A percentile compares a stretch with the other conserved stretches of the same genome.
Conservation (phyloP, 164 flowering plant genomes). For the Euptelea pleiosperma region DNA sequence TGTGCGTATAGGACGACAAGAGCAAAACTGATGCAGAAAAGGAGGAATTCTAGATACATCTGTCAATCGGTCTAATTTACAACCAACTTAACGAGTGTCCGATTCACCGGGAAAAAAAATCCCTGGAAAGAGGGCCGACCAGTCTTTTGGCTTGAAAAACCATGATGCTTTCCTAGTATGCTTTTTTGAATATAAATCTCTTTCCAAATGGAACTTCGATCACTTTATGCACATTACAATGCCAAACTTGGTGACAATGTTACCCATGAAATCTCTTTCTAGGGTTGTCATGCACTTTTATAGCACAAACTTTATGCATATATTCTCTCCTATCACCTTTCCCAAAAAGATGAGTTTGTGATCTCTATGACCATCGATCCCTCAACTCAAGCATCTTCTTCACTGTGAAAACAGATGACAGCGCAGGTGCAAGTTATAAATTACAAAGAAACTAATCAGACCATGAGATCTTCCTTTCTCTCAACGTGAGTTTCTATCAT, state of each 20-base stretch:
- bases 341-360: constrained; percentile 16
- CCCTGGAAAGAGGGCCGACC: no score
- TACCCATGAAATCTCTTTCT: constrained; percentile 20
- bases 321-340: constrained; percentile 41
- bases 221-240: constrained; percentile 30
- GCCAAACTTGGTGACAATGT: constrained; percentile 16
- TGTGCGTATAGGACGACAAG: no score
- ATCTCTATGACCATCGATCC: not conserved
- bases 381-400: not conserved
- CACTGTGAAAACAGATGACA: not conserved
- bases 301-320: constrained; percentile 35
- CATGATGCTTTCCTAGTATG: constrained; percentile 14
- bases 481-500: no score
- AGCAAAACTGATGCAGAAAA: no score
- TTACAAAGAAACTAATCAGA: not conserved
- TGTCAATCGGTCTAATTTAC: no score
- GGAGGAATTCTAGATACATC: no score
- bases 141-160: constrained; percentile 10
- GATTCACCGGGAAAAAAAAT: no score
- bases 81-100: no score
- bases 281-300: constrained; percentile 26
- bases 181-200: no score
- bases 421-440: not conserved
- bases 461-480: no score
- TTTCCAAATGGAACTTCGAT: constrained; percentile 26